Evolutionary conservation across 768 basidiomycete genomes (phyloP).

Genomic region (Goffeauzyma gilvescens): DNA sequence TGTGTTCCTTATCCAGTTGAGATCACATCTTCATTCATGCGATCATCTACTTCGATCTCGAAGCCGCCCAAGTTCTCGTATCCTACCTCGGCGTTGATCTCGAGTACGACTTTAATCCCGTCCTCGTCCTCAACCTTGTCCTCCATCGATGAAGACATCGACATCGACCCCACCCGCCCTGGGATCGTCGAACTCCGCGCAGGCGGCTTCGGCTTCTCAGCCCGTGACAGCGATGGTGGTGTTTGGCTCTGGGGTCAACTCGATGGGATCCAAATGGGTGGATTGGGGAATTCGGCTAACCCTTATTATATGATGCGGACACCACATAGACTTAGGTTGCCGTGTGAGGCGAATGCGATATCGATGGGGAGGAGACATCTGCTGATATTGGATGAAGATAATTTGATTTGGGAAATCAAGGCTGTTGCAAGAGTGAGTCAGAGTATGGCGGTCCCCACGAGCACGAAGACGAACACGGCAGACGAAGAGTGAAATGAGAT

Average conservation of each 20-base stretch:
- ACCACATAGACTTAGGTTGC: conserved; percentile 19
- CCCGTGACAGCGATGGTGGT: conserved; percentile 19
- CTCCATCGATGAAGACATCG: background rate
- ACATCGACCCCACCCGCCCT: background rate
- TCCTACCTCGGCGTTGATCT: background rate
- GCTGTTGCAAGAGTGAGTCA: conserved; percentile 18
- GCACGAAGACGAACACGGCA: no score
- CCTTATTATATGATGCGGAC: conserved; percentile 14
- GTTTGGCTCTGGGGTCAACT: conserved; percentile 30
- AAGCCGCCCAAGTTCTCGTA: no score
- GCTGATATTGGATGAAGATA: conserved; percentile 24
- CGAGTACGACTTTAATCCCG: background rate
- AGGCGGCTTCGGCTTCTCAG: conserved; percentile 23
- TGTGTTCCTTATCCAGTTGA: conserved; percentile 15
- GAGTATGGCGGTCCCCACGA: no score
- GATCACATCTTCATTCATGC: conserved; percentile 9
- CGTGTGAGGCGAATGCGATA: conserved; percentile 17
- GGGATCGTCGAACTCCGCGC: background rate
- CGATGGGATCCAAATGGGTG: conserved; percentile 13
- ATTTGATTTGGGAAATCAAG: conserved; percentile 24
- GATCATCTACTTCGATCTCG: background rate
- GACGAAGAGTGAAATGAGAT: no score
- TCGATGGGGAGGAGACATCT: conserved; percentile 17
- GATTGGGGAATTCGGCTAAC: conserved; percentile 13
- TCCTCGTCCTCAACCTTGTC: background rate